Evolutionary conservation across 495 filamentous ascomycete species (phyloP).

Genomic region (Cairneyella variabilis): DNA sequence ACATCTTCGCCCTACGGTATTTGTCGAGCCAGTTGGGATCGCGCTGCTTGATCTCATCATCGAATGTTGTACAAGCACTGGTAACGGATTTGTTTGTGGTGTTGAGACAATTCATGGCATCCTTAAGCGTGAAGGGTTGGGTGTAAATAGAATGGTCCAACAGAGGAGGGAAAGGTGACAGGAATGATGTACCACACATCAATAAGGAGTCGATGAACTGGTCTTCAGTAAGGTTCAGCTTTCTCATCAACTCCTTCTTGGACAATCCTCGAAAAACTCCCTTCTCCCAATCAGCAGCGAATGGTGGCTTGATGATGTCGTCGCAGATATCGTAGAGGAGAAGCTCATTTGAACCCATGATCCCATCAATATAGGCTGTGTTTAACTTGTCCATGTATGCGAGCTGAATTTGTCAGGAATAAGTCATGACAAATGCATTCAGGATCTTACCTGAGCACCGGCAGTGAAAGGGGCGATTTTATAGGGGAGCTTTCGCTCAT

Average conservation of each 20-base stretch:
- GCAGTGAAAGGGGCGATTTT: constrained; percentile 88
- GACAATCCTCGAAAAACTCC: constrained; percentile 66
- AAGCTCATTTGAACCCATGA: constrained; percentile 83
- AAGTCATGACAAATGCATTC: background rate
- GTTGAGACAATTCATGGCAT: constrained; percentile 69
- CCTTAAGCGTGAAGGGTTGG: constrained; percentile 55
- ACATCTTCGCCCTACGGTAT: constrained; percentile 78
- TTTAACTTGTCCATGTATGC: constrained; percentile 72
- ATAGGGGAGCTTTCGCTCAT: constrained; percentile 66
- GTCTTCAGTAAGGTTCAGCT: constrained; percentile 63
- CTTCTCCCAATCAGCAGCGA: constrained; percentile 52
- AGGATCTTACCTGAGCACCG: constrained; percentile 68
- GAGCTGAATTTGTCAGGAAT: constrained; percentile 48
- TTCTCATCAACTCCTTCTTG: constrained; percentile 64
- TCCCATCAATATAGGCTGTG: constrained; percentile 65
- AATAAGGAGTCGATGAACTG: constrained; percentile 80
- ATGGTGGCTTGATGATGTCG: constrained; percentile 15
- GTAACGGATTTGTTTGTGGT: constrained; percentile 58
- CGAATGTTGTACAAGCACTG: constrained; percentile 61
- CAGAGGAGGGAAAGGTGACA: constrained; percentile 73
- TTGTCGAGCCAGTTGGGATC: constrained; percentile 76
- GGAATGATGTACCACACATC: constrained; percentile 77
- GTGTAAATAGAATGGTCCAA: constrained; percentile 40
- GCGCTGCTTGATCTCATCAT: constrained; percentile 64
- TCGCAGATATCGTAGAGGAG: constrained; percentile 68